phyloP scores from a whole-genome alignment of 805 yeast species.

The Wickerhamiella dianesei region DNA sequence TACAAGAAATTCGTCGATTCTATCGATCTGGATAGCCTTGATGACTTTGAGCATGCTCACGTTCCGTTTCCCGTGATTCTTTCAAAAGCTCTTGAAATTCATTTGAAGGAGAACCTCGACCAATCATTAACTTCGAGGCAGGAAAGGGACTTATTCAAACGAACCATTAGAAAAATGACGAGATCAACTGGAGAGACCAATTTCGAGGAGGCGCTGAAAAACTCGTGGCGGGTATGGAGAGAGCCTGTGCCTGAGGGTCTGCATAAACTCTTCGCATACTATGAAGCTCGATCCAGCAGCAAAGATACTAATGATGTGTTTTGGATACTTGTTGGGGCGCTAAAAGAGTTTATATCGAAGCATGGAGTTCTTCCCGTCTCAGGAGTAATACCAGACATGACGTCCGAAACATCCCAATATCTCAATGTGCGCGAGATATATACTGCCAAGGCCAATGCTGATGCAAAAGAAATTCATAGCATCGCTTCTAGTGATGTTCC shows the following conservation, averaged over 20 bases:
- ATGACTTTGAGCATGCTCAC: constrained; percentile 36
- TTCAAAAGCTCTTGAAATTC: constrained; percentile 33
- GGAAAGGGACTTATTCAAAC: constrained; percentile 30
- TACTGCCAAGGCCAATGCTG: constrained; percentile 38
- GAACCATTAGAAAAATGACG: constrained; percentile 30
- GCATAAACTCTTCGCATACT: constrained; percentile 6
- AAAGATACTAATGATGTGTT: constrained; percentile 25
- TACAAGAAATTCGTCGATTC: constrained; percentile 37
- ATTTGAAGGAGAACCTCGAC: too few relatives aligned
- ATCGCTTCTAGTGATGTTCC: constrained; percentile 27
- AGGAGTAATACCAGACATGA: constrained; percentile 81
- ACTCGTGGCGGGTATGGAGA: constrained; percentile 33
- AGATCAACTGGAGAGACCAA: constrained; percentile 32
- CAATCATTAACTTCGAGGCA: too few relatives aligned
- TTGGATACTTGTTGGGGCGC: constrained; percentile 50
- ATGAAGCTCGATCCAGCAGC: neutral
- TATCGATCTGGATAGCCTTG: constrained; percentile 35
- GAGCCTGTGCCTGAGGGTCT: constrained; percentile 14
- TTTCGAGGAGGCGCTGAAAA: constrained; percentile 38
- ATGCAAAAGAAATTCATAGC: constrained; percentile 30
- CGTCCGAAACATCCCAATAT: constrained; percentile 54
- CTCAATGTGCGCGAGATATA: constrained; percentile 46
- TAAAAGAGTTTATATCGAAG: constrained; percentile 34
- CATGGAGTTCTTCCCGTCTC: constrained; percentile 35
- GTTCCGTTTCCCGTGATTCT: constrained; percentile 58